Evolutionary conservation across 2,329 filamentous ascomycete genomes (phyloP).

Genomic region (Exophiala sideris): DNA sequence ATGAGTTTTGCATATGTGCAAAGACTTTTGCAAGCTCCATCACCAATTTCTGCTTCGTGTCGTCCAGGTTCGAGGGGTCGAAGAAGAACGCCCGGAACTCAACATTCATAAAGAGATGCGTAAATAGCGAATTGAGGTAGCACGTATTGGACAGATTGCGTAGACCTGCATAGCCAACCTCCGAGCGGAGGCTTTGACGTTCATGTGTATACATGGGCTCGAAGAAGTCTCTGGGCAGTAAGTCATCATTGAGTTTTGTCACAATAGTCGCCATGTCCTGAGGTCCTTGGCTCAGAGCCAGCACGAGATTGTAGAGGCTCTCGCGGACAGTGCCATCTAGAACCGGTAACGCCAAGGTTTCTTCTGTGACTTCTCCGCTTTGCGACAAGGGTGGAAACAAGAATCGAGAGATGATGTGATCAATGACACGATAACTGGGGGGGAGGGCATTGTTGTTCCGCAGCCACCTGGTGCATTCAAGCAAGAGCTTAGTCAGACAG

Average conservation of each 20-base stretch:
- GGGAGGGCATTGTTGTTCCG: slow-evolving; percentile 13
- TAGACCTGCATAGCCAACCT: slow-evolving; percentile 83
- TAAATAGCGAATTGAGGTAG: slow-evolving; percentile 91
- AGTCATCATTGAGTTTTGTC: slow-evolving; percentile 20
- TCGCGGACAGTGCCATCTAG: slow-evolving; percentile 56
- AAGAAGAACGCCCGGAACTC: slow-evolving; percentile 84
- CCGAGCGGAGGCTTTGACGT: slow-evolving; percentile 55
- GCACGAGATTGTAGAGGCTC: slow-evolving; percentile 60
- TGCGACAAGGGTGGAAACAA: slow-evolving; percentile 59
- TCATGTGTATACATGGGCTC: slow-evolving; percentile 18
- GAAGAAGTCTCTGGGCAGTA: slow-evolving; percentile 24
- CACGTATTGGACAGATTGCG: slow-evolving; percentile 92
- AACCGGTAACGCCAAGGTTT: slow-evolving; percentile 42
- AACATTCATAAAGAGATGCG: slow-evolving; percentile 94
- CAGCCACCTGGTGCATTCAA: slow-evolving; percentile 25
- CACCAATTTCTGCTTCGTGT: slow-evolving; percentile 64
- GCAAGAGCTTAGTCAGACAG: slow-evolving; percentile 43
- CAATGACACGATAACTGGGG: slow-evolving; percentile 41
- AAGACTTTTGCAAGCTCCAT: slow-evolving; percentile 78
- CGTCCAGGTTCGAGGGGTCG: slow-evolving; percentile 51
- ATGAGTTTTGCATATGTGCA: slow-evolving; percentile 78
- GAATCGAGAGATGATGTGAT: slow-evolving; percentile 59
- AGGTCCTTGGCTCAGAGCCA: slow-evolving; percentile 52
- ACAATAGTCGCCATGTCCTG: slow-evolving; percentile 42
- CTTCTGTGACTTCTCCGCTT: slow-evolving; percentile 24